These are phyloP conservation scores for Ceratobasidium sp. DNA, from an alignment of 1,284 basidiomycete genomes.

Conservation along the genomic window DNA sequence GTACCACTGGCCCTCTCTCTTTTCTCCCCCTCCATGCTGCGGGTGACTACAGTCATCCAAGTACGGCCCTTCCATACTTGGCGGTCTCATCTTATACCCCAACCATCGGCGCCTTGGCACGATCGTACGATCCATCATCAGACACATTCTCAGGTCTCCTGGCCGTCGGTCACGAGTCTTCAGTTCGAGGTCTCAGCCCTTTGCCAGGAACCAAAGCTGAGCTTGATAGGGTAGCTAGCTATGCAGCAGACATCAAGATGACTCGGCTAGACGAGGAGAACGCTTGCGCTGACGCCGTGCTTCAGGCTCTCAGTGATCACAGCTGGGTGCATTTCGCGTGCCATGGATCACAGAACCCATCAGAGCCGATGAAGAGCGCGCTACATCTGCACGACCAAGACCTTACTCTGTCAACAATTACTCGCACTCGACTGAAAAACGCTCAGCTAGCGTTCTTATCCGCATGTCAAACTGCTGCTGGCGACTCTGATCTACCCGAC, in stretches of 20 bases:
- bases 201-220: conserved; percentile 7
- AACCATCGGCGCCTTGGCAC: neutral
- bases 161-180: conserved; percentile 3
- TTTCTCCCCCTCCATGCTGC: conserved; percentile 3
- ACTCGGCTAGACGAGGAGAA: neutral
- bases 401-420: neutral
- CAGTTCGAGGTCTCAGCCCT: neutral
- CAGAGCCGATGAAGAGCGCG: neutral
- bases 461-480: conserved; percentile 24
- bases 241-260: neutral
- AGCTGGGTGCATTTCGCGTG: conserved; percentile 23
- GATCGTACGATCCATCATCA: neutral
- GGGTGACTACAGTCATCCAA: neutral
- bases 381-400: neutral
- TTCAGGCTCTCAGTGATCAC: neutral
- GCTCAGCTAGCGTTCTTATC: neutral
- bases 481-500: conserved; percentile 46
- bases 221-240: neutral
- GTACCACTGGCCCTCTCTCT: conserved; percentile 2
- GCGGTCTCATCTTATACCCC: conserved; percentile 13
- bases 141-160: conserved; percentile 2
- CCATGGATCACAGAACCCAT: conserved; percentile 7
- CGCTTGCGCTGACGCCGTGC: neutral
- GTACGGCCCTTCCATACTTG: neutral
- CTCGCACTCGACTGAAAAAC: neutral